Evolutionary conservation across 176 grass and related monocot genomes (phyloP).

Genomic region (Juncus effusus): DNA sequence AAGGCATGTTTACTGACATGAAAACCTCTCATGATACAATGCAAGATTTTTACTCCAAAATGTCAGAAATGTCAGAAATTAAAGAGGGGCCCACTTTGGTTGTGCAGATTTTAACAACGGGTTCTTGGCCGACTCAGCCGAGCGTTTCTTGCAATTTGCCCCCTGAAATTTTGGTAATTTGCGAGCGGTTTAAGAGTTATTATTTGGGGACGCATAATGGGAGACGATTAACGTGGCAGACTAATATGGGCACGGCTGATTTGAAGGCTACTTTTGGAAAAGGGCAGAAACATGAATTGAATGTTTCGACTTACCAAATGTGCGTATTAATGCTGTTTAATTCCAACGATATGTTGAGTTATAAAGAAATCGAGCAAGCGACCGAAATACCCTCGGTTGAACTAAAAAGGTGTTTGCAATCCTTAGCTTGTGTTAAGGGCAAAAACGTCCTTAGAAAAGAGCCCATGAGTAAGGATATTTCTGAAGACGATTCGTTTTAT

Average conservation of each 20-base stretch:
- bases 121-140: slow-evolving; percentile 91
- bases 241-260: slow-evolving; percentile 97
- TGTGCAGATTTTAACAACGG: slow-evolving; percentile 94
- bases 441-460: slow-evolving; percentile 95
- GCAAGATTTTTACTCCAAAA: slow-evolving; percentile 79
- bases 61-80: slow-evolving; percentile 40
- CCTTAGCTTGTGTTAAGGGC: slow-evolving; percentile 94
- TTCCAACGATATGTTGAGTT: slow-evolving; percentile 47
- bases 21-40: slow-evolving; percentile 97
- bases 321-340: slow-evolving; percentile 95
- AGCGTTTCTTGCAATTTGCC: slow-evolving; percentile 77
- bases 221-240: slow-evolving; percentile 93
- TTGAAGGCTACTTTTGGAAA: slow-evolving; percentile 90
- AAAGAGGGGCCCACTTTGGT: slow-evolving; percentile 72
- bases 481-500: slow-evolving; percentile 83
- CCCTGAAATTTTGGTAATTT: slow-evolving; percentile 69
- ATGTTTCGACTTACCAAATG: slow-evolving; percentile 99
- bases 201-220: slow-evolving; percentile 97
- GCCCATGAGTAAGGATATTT: slow-evolving; percentile 98
- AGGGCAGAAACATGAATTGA: slow-evolving; percentile 89
- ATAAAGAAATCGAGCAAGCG: slow-evolving; percentile 77
- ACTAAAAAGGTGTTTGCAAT: slow-evolving; percentile 93
- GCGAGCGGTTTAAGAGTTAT: slow-evolving; percentile 74
- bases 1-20: slow-evolving; percentile 99
- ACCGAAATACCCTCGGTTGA: slow-evolving; percentile 80